Percentiles rank a stretch among this genome's conserved stretches.
Evolutionary conservation across 306 rosid species (phyloP).

Genomic region (Rubus parviflorus): DNA sequence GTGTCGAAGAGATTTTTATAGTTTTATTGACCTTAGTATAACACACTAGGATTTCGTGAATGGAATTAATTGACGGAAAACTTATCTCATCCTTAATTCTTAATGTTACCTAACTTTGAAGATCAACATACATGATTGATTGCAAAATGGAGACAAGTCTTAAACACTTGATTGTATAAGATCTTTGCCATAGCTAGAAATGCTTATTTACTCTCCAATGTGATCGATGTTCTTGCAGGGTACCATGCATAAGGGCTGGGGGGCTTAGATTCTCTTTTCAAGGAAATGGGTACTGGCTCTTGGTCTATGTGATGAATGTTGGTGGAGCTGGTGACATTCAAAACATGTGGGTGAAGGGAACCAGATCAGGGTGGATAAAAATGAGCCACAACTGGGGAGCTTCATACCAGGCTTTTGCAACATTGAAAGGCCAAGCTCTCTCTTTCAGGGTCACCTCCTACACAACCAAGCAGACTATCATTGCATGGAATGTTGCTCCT

Average conservation of each 20-base stretch:
- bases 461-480: slow-evolving; percentile 58
- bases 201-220: not conserved
- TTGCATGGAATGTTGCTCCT: slow-evolving; percentile 74
- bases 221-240: slow-evolving; percentile 38
- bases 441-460: slow-evolving; percentile 75
- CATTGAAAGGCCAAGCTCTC: slow-evolving; percentile 69
- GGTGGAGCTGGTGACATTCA: slow-evolving; percentile 92
- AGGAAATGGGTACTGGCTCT: slow-evolving; percentile 88
- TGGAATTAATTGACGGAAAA: too few species aligned
- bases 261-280: slow-evolving; percentile 75
- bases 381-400: slow-evolving; percentile 99
- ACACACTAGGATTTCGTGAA: too few species aligned
- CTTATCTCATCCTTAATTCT: too few species aligned
- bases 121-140: too few species aligned
- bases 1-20: too few species aligned
- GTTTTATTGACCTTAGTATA: too few species aligned
- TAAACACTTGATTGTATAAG: too few species aligned
- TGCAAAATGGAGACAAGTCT: too few species aligned
- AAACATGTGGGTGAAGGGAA: slow-evolving; percentile 76
- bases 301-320: slow-evolving; percentile 90
- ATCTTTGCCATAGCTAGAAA: too few species aligned
- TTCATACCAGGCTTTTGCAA: slow-evolving; percentile 82
- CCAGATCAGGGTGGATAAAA: slow-evolving; percentile 67
- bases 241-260: slow-evolving; percentile 61
- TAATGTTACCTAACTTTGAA: too few species aligned